These are phyloP conservation scores for Phragmites australis DNA, from an alignment of 176 grass and related monocot species.

Conservation along the genomic window DNA sequence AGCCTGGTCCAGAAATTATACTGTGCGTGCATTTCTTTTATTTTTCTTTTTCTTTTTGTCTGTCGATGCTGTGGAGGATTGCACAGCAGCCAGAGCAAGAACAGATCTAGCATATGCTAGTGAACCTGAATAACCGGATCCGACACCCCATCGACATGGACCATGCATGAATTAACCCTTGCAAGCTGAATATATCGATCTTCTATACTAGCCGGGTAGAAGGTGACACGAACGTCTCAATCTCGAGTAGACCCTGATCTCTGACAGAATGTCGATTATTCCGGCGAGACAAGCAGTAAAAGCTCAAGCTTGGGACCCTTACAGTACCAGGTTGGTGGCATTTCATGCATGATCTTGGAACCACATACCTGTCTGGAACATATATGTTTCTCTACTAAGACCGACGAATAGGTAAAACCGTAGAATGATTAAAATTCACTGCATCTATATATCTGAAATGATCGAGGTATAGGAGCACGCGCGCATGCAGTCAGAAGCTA, in stretches of 20 bases:
- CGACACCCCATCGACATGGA: neutral
- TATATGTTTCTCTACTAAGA: neutral
- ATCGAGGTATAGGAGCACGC: too few relatives aligned
- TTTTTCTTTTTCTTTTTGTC: too few relatives aligned
- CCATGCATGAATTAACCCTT: neutral
- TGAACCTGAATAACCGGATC: too few relatives aligned
- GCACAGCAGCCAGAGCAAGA: too few relatives aligned
- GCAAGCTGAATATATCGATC: neutral
- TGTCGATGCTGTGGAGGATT: too few relatives aligned
- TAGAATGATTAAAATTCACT: neutral
- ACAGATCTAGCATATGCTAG: too few relatives aligned
- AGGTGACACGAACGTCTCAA: neutral
- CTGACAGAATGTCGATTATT: constrained; percentile 33
- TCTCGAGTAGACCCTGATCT: constrained; percentile 3
- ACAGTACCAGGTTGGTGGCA: neutral
- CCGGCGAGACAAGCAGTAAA: constrained; percentile 39
- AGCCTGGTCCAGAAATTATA: too few relatives aligned
- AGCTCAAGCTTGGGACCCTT: constrained; percentile 27
- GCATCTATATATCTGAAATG: neutral
- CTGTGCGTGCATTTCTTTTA: too few relatives aligned
- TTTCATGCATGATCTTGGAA: constrained; percentile 12
- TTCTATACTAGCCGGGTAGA: neutral
- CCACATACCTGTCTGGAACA: neutral
- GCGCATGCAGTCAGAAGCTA: too few relatives aligned
- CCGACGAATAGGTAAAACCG: neutral